Evolutionary conservation across 768 basidiomycete species (phyloP).

Genomic region (Serendipita sp.): DNA sequence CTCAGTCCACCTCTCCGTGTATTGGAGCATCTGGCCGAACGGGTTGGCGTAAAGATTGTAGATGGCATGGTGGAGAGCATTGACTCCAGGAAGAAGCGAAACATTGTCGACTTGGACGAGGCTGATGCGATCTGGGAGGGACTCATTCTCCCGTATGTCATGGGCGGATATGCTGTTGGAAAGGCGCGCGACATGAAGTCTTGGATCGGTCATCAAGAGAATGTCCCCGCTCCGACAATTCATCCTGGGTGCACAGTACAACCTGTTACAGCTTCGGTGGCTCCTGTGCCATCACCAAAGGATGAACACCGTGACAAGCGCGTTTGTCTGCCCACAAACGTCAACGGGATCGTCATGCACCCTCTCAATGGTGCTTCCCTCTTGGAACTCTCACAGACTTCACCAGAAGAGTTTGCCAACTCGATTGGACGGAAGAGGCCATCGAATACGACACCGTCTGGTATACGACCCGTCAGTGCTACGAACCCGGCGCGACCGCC

Average conservation of each 20-base stretch:
- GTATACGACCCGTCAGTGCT: background rate
- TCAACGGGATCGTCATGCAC: background rate
- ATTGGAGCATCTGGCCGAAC: background rate
- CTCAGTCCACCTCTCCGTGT: background rate
- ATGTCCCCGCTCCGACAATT: background rate
- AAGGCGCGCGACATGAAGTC: background rate
- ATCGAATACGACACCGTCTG: background rate
- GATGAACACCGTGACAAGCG: background rate
- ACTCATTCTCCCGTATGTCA: background rate
- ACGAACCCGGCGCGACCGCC: background rate
- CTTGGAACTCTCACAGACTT: background rate
- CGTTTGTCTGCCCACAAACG: background rate
- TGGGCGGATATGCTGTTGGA: background rate
- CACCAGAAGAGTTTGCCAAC: too few species aligned
- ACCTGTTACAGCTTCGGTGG: background rate
- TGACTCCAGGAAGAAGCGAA: background rate
- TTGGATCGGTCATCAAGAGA: background rate
- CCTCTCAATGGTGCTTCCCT: background rate
- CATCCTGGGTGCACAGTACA: too few species aligned
- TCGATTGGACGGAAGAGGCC: too few species aligned
- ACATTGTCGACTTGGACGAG: background rate
- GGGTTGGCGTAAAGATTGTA: background rate
- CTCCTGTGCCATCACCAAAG: background rate
- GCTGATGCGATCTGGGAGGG: background rate
- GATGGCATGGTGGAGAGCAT: background rate